Conservation (phyloP, 2,329 filamentous ascomycete genomes). For the Colletotrichum somersetense region DNA sequence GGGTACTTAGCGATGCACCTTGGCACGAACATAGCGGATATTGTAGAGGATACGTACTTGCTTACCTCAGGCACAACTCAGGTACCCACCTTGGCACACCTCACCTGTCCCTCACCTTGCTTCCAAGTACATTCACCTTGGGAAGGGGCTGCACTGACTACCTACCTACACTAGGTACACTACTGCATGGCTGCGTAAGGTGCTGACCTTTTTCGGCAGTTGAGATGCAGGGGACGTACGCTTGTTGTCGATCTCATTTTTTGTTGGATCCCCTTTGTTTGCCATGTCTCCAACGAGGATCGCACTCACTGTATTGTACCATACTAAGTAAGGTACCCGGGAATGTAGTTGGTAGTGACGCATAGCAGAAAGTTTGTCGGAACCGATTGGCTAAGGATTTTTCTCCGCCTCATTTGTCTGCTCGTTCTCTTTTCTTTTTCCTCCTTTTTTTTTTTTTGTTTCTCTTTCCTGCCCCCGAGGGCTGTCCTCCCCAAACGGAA, state of each 20-base stretch:
- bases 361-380: not conserved
- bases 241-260: conserved; percentile 6
- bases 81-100: not conserved
- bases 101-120: not conserved
- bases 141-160: no score
- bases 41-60: no score
- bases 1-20: not conserved
- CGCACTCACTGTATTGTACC: not conserved
- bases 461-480: not conserved
- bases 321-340: no score
- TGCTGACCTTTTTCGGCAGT: conserved; percentile 19
- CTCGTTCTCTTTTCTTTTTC: no score
- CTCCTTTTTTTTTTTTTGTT: not conserved
- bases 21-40: not conserved
- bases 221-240: conserved; percentile 1
- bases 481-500: not conserved
- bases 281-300: not conserved
- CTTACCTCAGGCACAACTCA: not conserved
- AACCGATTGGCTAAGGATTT: not conserved
- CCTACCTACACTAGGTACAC: not conserved
- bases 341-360: no score
- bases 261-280: not conserved
- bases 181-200: conserved; percentile 5
- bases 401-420: no score
- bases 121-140: not conserved